Evolutionary conservation across 805 yeast genomes (phyloP), one percentile per base, ranked within the genome.

Genomic region (Saccharomycopsis sp.): DNA sequence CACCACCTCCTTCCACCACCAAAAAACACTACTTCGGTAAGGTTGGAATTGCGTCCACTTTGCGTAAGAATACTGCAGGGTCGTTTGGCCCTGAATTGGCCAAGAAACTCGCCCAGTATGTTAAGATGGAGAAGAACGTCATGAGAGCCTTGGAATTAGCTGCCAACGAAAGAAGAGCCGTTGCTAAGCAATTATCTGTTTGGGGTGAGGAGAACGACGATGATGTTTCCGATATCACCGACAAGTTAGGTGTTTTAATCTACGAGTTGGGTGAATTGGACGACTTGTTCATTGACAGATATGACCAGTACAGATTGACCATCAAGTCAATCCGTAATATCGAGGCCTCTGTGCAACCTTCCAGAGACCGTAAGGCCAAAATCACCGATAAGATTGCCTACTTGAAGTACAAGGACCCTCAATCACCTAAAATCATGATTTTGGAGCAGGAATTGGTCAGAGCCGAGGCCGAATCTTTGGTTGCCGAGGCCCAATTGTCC

Each of bases 391-490:
- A 87, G 74, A 87, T 88, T 70, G 94, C 93, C 62, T 82, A 83
- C 73, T 77, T 87, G 73, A 86, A 88, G 75, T 87, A 87, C 78
- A 87, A 87, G 76, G 91, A 86, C 74, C 93, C 96, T 58, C 90
- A 88, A 77, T 90, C 97, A 57, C 96, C 97, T 73, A 93, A 93
- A 81, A 88, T 93, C 66, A 85, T 89, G 65, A 93, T 92, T 57
- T 84, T 93, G 74, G 99, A 93, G 81, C 98, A 94, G 79, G 98
- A 94, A 78, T 83, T 94, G 73, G 98, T 94, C 60, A 81, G 96
- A 75, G 94, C 94, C 44, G 96, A 89, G 75, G 96, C 96, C 57
- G 96, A 89, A 75, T 85, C 91, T 56, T 78, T 89, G 64, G 96
- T 89, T 66, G 96, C 96, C 54, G 96, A 89, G 76, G 96, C 96